Base-by-base conservation (phyloP, 2,329 filamentous ascomycete genomes). In the Dactylellina sp. region DNA sequence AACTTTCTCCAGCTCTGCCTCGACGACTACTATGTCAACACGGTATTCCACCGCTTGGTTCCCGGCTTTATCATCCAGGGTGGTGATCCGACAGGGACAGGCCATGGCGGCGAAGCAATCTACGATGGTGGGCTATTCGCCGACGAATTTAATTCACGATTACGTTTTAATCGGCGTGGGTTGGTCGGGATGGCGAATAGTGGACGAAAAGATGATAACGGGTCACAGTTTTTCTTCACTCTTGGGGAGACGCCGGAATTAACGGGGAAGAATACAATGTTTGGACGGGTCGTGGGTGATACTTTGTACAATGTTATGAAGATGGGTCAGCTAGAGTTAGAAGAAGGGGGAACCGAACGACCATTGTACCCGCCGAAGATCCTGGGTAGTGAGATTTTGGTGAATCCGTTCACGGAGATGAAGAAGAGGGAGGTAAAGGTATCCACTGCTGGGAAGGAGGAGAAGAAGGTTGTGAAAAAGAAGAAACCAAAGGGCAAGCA, bases 201-300 rank as follows among this genome's bases (percentile, higher is more conserved):
- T 75, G 89, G 93, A 49, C 83, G 83, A 57, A 86, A 86, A 28
- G 85, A 93, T 79, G 91, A 91, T 62, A 98, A 98, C 82, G 91
- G 92, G 35, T 97, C 92, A 81, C 95, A 99, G 81, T 98, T 98
- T 84, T 99, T 99, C 83, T 89, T 99, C 75, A 98, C 95, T 0
- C 83, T 99, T 60, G 84, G 85, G 62, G 93, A 90, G 79, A 85
- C 93, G 22, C 89, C 92, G 24, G 93, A 98, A 83, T 81, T 99
- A 79, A 92, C 90, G 77, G 91, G 90, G 57, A 92, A 91, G 82
- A 97, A 97, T 81, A 98, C 95, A 0, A 83, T 98, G 81, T 98
- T 99, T 83, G 95, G 95, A 16, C 86, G 95, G 65, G 87, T 99
- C 47, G 92, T 91, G 37, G 95, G 94, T 25, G 92, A 98, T 76